A percentile compares a stretch with the other conserved stretches of the same genome.
phyloP scores from a whole-genome alignment of 2,329 filamentous ascomycete genomes.

The Penicillium sp. region DNA sequence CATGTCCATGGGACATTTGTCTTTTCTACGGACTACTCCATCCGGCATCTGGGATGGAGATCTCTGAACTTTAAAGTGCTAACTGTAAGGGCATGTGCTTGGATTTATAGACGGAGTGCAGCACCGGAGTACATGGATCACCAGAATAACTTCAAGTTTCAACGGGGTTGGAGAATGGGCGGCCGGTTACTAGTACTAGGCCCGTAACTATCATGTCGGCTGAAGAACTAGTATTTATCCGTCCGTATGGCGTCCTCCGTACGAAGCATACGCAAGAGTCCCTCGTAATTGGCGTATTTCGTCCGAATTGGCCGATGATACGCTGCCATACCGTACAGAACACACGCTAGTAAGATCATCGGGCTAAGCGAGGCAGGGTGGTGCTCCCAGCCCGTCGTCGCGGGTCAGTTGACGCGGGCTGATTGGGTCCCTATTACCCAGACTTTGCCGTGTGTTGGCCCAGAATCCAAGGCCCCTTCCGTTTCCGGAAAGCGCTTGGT shows the following conservation, averaged over 20 bases:
- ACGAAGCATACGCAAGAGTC: no score
- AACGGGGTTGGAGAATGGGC: no score
- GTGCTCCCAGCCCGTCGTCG: conserved; percentile 10
- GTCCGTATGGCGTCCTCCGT: no score
- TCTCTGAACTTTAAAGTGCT: background rate
- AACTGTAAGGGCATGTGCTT: background rate
- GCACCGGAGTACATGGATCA: no score
- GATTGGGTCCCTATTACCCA: conserved; percentile 7
- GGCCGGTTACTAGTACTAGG: no score
- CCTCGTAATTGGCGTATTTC: no score
- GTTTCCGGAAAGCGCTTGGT: background rate
- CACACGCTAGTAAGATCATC: no score
- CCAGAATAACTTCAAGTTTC: background rate
- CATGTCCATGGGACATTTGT: no score
- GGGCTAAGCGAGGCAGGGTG: background rate
- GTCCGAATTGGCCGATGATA: no score
- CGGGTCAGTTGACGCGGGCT: conserved; percentile 4
- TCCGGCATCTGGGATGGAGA: background rate
- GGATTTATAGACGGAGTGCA: background rate
- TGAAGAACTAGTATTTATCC: background rate
- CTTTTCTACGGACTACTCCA: background rate
- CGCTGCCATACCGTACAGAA: no score
- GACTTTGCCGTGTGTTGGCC: background rate
- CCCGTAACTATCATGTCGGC: no score
- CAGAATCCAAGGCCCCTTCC: background rate